phyloP scores from a whole-genome alignment of 495 filamentous ascomycete genomes.

The Xylaria sp. region DNA sequence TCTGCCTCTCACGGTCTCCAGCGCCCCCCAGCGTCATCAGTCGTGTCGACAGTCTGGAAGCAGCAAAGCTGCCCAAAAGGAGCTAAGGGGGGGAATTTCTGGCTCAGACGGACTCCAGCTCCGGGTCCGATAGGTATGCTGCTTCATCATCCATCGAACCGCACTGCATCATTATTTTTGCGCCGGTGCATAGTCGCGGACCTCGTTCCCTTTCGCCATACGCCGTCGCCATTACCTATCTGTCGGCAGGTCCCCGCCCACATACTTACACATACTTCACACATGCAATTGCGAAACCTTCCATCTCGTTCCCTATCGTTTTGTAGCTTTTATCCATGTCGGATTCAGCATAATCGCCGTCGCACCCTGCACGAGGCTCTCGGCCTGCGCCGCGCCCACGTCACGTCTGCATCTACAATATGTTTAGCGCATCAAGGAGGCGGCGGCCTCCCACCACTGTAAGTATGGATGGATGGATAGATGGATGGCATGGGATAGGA shows the following conservation, averaged over 20 bases:
- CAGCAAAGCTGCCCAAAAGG: background rate
- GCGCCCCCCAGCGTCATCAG: background rate
- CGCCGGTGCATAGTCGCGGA: slow-evolving; percentile 1
- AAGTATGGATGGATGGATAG: too few relatives aligned
- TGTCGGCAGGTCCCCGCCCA: background rate
- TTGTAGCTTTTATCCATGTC: slow-evolving; percentile 35
- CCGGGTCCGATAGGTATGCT: background rate
- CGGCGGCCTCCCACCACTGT: slow-evolving; percentile 53
- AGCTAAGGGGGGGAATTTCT: background rate
- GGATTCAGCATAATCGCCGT: slow-evolving; percentile 31
- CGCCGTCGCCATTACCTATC: background rate
- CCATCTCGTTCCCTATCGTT: background rate
- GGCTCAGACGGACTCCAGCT: slow-evolving; percentile 9
- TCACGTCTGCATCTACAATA: slow-evolving; percentile 40
- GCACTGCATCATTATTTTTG: slow-evolving; percentile 16
- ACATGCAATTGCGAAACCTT: background rate
- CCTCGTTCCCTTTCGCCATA: slow-evolving; percentile 2
- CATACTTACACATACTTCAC: background rate
- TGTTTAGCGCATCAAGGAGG: slow-evolving; percentile 55
- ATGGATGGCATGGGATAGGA: too few relatives aligned
- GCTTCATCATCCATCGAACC: slow-evolving; percentile 11
- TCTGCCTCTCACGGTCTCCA: too few relatives aligned
- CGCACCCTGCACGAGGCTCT: slow-evolving; percentile 29
- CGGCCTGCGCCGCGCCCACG: slow-evolving; percentile 34
- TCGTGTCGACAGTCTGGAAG: background rate